These are phyloP conservation scores for Labyrinthula sp. DNA, from an alignment of 352 stramenopile species.

Conservation along the genomic window DNA sequence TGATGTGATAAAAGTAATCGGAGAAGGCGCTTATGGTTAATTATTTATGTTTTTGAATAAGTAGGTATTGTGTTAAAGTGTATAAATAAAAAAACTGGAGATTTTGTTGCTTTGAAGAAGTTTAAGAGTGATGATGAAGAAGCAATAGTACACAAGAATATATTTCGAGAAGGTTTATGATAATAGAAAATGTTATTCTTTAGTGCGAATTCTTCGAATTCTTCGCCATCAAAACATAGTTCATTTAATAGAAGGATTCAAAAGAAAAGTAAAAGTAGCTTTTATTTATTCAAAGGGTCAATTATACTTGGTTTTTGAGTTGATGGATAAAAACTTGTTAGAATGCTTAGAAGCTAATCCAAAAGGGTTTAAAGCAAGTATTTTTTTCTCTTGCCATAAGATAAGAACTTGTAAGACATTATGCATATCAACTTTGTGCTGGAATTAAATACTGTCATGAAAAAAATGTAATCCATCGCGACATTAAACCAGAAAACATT, in stretches of 20 bases:
- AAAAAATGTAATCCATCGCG: slow-evolving; percentile 58
- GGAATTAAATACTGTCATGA: slow-evolving; percentile 47
- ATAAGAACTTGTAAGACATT: slow-evolving; percentile 37
- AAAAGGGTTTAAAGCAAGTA: slow-evolving; percentile 44
- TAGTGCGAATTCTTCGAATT: slow-evolving; percentile 41
- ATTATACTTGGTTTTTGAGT: slow-evolving; percentile 52
- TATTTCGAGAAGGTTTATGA: slow-evolving; percentile 63
- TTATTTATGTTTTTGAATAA: too few species aligned
- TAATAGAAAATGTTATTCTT: too few species aligned
- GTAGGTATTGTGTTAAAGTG: slow-evolving; percentile 32
- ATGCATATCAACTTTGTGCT: slow-evolving; percentile 46
- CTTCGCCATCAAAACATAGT: slow-evolving; percentile 47
- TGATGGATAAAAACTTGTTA: slow-evolving; percentile 47
- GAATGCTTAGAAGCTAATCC: slow-evolving; percentile 56
- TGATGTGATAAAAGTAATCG: slow-evolving; percentile 72
- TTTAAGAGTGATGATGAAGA: slow-evolving; percentile 66
- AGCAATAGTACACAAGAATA: slow-evolving; percentile 71
- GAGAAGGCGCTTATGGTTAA: slow-evolving; percentile 72
- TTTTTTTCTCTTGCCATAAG: too few species aligned
- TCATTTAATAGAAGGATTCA: slow-evolving; percentile 43
- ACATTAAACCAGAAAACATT: slow-evolving; percentile 87
- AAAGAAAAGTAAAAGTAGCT: too few species aligned
- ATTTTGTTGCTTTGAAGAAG: slow-evolving; percentile 50
- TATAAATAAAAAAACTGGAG: slow-evolving; percentile 38
- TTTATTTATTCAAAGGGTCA: too few species aligned